Base-by-base conservation (phyloP, 176 grass and related monocot genomes). In the Saccharum spontaneum region DNA sequence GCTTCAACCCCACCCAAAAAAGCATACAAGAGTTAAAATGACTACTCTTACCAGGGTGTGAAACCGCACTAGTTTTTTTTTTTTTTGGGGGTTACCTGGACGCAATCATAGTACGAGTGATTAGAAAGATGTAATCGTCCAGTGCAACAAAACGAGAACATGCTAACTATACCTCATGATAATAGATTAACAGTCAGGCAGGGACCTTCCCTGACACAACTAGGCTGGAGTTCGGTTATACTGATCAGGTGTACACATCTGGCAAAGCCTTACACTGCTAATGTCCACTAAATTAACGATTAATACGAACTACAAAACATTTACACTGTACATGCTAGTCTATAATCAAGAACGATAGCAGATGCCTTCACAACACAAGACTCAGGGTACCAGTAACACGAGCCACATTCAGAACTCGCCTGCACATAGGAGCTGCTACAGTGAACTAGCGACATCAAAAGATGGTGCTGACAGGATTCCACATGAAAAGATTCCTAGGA, bases 401-500 rank as follows among this genome's bases (percentile, higher is more conserved):
- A 73, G 76, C 43, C 60, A 0, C 69, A 62, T 69, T 63, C 31
- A 79, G 23, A 91, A 84, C 24, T 80, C 24, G 80, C 75, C 39
- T 10, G 1, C 69, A 45, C 33, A 83, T 60, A 61, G 22, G 38
- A 73, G n/a, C 44, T 60, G 23, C 67, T 70, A 49, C 69, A 69
- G 44, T 70, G 61, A 83, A 61, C 55, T 76, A 73, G 37, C 37
- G 77, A 48, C 63, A 67, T 62, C 73, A 62, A 79, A 65, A 77
- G 60, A 84, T 38, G 38, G 40, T 22, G 49, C 60, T 16, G 64
- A 60, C 20, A 67, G 18, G 77, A 49, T 48, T 76, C n/a, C 0
- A 13, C 60, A 87, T 36, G 37, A 72, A 70, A 80, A 55, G 33
- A 92, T 85, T 75, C 70, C 91, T 88, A 99, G 23, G 97, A 97